Evolutionary conservation across 805 yeast species (phyloP).

Genomic region (Kuraishia borneana): DNA sequence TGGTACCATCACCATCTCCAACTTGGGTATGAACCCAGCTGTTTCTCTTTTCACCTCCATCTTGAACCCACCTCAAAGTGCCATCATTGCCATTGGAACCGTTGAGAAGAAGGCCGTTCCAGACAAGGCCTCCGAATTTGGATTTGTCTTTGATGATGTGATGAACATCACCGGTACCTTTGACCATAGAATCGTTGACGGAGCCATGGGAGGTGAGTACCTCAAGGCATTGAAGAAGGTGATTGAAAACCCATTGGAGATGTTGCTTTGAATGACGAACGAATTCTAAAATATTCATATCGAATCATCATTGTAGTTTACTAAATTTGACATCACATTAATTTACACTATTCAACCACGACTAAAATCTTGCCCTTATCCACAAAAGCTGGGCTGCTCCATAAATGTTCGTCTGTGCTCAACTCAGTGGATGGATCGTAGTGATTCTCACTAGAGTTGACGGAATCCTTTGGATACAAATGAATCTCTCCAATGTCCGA

Average conservation of each 20-base stretch:
- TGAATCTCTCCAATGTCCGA: slow-evolving; percentile 8
- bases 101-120: slow-evolving; percentile 87
- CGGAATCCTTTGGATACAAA: slow-evolving; percentile 16
- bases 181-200: slow-evolving; percentile 94
- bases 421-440: slow-evolving; percentile 11
- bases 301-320: neutral
- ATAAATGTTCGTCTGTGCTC: slow-evolving; percentile 11
- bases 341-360: slow-evolving; percentile 7
- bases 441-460: slow-evolving; percentile 11
- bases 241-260: slow-evolving; percentile 92
- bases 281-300: neutral
- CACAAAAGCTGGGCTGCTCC: slow-evolving; percentile 13
- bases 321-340: neutral
- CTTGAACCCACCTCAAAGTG: slow-evolving; percentile 94
- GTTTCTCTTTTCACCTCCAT: slow-evolving; percentile 90
- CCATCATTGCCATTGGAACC: slow-evolving; percentile 92
- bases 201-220: slow-evolving; percentile 96
- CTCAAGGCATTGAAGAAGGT: slow-evolving; percentile 86
- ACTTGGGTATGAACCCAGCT: slow-evolving; percentile 97
- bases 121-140: slow-evolving; percentile 82
- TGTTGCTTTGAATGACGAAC: slow-evolving; percentile 46
- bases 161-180: slow-evolving; percentile 92
- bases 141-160: slow-evolving; percentile 85
- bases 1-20: slow-evolving; percentile 96
- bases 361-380: slow-evolving; percentile 23